Conservation (phyloP, 768 basidiomycete species). For the Trametopsis cervina region DNA sequence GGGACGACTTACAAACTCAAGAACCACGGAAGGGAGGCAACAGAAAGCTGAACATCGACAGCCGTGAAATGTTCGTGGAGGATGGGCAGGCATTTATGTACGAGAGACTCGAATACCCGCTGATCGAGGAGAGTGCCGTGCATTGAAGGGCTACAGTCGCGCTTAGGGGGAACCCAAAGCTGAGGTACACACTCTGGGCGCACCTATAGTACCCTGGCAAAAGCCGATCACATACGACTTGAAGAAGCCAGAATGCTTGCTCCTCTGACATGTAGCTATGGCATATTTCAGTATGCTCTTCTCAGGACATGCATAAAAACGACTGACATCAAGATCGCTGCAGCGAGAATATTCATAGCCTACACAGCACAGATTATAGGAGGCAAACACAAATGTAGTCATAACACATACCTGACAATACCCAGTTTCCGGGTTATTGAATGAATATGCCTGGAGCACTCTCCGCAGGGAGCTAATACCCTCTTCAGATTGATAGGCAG, state of each 20-base stretch:
- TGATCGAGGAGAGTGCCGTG: constrained; percentile 98
- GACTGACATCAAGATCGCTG: constrained; percentile 85
- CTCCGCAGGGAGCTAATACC: constrained; percentile 81
- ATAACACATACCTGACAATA: constrained; percentile 72
- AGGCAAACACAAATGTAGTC: background rate
- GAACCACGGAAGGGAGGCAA: constrained; percentile 98
- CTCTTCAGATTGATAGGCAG: constrained; percentile 87
- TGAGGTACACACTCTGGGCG: constrained; percentile 18
- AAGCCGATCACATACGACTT: constrained; percentile 90
- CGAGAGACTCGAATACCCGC: constrained; percentile 92
- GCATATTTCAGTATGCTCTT: constrained; percentile 5
- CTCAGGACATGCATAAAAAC: background rate
- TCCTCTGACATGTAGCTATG: constrained; percentile 97
- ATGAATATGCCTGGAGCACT: constrained; percentile 92
- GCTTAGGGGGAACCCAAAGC: constrained; percentile 9
- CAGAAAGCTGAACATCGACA: constrained; percentile 94
- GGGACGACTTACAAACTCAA: constrained; percentile 73
- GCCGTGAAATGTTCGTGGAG: constrained; percentile 88
- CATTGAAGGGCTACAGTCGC: constrained; percentile 76
- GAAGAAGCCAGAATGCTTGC: constrained; percentile 95
- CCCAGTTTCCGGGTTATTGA: constrained; percentile 90
- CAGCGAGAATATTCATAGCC: constrained; percentile 98
- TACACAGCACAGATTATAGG: constrained; percentile 21
- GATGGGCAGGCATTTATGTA: constrained; percentile 82
- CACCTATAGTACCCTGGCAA: constrained; percentile 97